Conservation (phyloP, 2,329 filamentous ascomycete genomes). For the Lasiodiplodia citricola region DNA sequence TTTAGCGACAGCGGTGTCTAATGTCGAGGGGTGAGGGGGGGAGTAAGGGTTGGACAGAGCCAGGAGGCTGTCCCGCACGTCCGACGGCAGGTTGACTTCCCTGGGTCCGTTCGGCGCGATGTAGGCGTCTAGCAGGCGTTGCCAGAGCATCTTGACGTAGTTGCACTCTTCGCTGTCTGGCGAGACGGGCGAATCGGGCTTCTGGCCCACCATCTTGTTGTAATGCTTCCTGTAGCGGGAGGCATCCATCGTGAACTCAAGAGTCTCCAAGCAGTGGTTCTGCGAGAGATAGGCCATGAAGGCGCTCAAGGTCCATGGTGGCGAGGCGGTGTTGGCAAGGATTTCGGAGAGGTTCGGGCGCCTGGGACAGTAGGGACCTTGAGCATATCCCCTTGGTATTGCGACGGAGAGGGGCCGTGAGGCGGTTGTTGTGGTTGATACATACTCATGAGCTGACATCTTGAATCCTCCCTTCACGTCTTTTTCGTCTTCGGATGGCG, state of each 20-base stretch:
- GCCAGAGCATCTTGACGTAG: conserved; percentile 82
- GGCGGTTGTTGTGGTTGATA: conserved; percentile 36
- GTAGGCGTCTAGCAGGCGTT: conserved; percentile 86
- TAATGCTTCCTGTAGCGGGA: conserved; percentile 79
- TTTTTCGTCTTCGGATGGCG: conserved; percentile 36
- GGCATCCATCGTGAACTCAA: conserved; percentile 96
- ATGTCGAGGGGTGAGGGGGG: conserved; percentile 74
- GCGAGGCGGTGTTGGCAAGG: conserved; percentile 80
- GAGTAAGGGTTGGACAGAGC: conserved; percentile 62
- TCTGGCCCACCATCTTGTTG: conserved; percentile 61
- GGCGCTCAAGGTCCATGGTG: conserved; percentile 87
- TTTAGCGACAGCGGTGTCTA: conserved; percentile 84
- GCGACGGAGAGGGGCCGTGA: conserved; percentile 56
- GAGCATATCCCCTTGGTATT: conserved; percentile 48
- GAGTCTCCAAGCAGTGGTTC: conserved; percentile 94
- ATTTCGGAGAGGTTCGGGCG: conserved; percentile 85
- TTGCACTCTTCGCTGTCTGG: conserved; percentile 64
- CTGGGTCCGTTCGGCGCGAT: conserved; percentile 83
- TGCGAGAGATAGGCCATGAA: conserved; percentile 97
- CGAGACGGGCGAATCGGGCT: conserved; percentile 52
- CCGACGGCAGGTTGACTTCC: conserved; percentile 88
- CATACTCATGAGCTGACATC: conserved; percentile 55
- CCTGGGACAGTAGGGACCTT: conserved; percentile 60
- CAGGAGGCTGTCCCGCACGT: conserved; percentile 82
- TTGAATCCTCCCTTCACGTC: conserved; percentile 47